These are phyloP conservation scores for Sphagnum fallax DNA, from an alignment of 228 moss, liverwort and hornwort genomes.

Conservation along the genomic window DNA sequence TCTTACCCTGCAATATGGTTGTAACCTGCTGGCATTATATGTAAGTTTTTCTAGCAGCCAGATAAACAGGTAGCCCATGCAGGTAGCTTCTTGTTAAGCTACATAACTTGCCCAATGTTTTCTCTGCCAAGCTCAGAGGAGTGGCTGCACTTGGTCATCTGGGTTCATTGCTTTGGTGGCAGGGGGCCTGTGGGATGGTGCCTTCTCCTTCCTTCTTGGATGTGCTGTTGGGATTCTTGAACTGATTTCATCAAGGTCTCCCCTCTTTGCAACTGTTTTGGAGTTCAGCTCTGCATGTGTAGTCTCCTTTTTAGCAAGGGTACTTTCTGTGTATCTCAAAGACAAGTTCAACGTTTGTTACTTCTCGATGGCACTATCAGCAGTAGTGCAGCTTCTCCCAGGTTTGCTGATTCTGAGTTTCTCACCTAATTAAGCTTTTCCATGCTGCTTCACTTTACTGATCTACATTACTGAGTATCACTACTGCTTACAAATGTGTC, in stretches of 20 bases:
- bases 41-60: background rate
- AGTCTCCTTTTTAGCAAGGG: conserved; percentile 54
- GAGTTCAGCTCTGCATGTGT: conserved; percentile 58
- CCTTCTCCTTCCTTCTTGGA: conserved; percentile 51
- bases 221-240: conserved; percentile 65
- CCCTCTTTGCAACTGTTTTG: conserved; percentile 58
- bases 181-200: conserved; percentile 60
- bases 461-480: background rate
- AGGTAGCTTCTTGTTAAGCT: too few relatives aligned
- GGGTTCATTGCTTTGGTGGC: conserved; percentile 3
- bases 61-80: too few relatives aligned
- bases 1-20: too few relatives aligned
- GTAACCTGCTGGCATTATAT: background rate
- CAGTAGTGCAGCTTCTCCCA: conserved; percentile 77
- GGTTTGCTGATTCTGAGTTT: conserved; percentile 15
- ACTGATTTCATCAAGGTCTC: conserved; percentile 40
- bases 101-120: too few relatives aligned
- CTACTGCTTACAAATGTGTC: background rate
- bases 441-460: background rate
- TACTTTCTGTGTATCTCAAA: conserved; percentile 33
- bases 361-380: conserved; percentile 67
- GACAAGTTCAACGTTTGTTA: conserved; percentile 46
- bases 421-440: background rate
- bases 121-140: too few relatives aligned
- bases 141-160: too few relatives aligned